These are phyloP conservation scores for Spinacia oleracea DNA, from an alignment of 179 eudicot species.

Conservation along the genomic window DNA sequence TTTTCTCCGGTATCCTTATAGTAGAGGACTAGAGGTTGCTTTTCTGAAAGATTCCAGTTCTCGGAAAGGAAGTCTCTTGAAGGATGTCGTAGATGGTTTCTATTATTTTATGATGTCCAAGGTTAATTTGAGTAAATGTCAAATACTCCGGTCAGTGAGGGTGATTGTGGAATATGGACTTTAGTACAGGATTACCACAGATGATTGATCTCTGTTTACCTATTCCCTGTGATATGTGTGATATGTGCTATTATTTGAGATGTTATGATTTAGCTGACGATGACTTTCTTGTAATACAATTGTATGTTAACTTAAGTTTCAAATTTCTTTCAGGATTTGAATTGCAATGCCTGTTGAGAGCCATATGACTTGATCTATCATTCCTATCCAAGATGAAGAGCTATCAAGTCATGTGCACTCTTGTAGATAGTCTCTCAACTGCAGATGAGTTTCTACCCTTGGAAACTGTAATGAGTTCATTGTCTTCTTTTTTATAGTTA, in stretches of 20 bases:
- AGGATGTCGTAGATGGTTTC: background rate
- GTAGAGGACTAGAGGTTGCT: no score
- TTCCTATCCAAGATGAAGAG: slow-evolving; percentile 29
- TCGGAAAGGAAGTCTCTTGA: no score
- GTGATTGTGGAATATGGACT: background rate
- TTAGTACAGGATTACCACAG: background rate
- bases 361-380: slow-evolving; percentile 11
- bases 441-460: slow-evolving; percentile 98
- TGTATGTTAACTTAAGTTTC: background rate
- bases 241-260: background rate
- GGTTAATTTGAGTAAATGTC: background rate
- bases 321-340: slow-evolving; percentile 32
- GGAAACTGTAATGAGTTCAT: slow-evolving; percentile 59
- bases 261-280: background rate
- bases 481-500: slow-evolving; percentile 28
- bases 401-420: slow-evolving; percentile 43
- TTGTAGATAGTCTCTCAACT: slow-evolving; percentile 65
- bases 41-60: no score
- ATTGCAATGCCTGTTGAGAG: slow-evolving; percentile 8
- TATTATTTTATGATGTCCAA: background rate
- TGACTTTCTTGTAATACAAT: background rate
- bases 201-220: background rate
- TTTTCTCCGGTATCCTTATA: background rate
- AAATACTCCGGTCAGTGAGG: background rate
- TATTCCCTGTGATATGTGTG: background rate